Evolutionary conservation across 345 rosid species (phyloP).

Genomic region (Lenwebbia sp.): DNA sequence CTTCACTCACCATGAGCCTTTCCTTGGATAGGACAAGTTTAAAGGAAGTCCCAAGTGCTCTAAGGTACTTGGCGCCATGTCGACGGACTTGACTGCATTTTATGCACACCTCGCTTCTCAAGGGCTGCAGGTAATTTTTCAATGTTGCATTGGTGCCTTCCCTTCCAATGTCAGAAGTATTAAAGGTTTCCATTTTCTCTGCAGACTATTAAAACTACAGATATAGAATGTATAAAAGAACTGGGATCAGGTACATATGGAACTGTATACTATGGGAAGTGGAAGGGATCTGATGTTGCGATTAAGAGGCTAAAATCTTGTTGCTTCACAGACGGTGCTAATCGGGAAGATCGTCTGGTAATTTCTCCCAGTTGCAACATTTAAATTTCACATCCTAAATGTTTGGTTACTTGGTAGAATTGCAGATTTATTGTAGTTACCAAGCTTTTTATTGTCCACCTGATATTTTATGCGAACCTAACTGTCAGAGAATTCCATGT

Average conservation of each 20-base stretch:
- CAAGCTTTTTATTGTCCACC: not conserved
- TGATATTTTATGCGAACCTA: not conserved
- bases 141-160: not conserved
- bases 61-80: slow-evolving; percentile 6
- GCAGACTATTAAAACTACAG: slow-evolving; percentile 20
- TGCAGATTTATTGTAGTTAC: not conserved
- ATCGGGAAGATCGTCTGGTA: slow-evolving; percentile 18
- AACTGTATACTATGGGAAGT: slow-evolving; percentile 26
- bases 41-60: slow-evolving; percentile 2
- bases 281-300: slow-evolving; percentile 37
- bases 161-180: not conserved
- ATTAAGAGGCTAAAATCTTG: slow-evolving; percentile 22
- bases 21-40: slow-evolving; percentile 1
- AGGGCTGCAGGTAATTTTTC: slow-evolving; percentile 25
- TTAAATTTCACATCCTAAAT: not conserved
- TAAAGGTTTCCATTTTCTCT: not conserved
- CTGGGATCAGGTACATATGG: slow-evolving; percentile 31
- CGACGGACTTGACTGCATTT: not conserved
- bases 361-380: not conserved
- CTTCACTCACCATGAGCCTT: not conserved
- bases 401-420: not conserved
- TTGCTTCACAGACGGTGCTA: slow-evolving; percentile 12
- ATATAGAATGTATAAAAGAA: slow-evolving; percentile 19
- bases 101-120: slow-evolving; percentile 2
- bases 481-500: not conserved